Percentiles rank a stretch among this genome's conserved stretches.
These are phyloP conservation scores for Aspergillus sparsus DNA, from an alignment of 495 filamentous ascomycete species.

Conservation along the genomic window DNA sequence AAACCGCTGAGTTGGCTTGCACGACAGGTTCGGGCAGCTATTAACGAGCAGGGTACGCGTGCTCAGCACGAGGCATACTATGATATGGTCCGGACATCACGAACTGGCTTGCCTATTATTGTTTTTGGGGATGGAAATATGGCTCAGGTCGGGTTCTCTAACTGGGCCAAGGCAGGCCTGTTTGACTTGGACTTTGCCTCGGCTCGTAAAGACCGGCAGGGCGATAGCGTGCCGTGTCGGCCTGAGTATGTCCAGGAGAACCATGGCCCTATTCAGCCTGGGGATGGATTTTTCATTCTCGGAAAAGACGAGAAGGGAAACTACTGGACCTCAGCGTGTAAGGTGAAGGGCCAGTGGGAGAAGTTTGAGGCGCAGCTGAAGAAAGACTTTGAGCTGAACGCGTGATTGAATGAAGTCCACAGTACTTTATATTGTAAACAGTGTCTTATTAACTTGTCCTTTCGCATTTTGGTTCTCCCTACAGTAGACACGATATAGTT, in stretches of 20 bases:
- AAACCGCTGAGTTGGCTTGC: slow-evolving; percentile 47
- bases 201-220: slow-evolving; percentile 24
- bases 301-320: slow-evolving; percentile 53
- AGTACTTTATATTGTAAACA: background rate
- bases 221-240: slow-evolving; percentile 24
- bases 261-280: slow-evolving; percentile 28
- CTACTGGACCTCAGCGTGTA: slow-evolving; percentile 43
- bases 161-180: slow-evolving; percentile 49
- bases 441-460: background rate
- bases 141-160: slow-evolving; percentile 41
- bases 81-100: slow-evolving; percentile 24
- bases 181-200: slow-evolving; percentile 49
- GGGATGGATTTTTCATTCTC: slow-evolving; percentile 36
- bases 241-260: slow-evolving; percentile 33
- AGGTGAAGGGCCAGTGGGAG: slow-evolving; percentile 30
- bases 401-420: background rate
- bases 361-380: slow-evolving; percentile 28
- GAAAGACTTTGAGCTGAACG: slow-evolving; percentile 20
- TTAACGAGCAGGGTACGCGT: slow-evolving; percentile 45
- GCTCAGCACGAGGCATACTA: slow-evolving; percentile 43
- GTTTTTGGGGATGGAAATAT: slow-evolving; percentile 40
- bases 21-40: slow-evolving; percentile 35
- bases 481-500: no score
- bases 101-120: slow-evolving; percentile 25
- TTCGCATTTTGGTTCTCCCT: background rate